Evolutionary conservation across 2,329 filamentous ascomycete species (phyloP), one percentile per base, ranked within the genome.

Genomic region (Sclerotinia trifoliorum): DNA sequence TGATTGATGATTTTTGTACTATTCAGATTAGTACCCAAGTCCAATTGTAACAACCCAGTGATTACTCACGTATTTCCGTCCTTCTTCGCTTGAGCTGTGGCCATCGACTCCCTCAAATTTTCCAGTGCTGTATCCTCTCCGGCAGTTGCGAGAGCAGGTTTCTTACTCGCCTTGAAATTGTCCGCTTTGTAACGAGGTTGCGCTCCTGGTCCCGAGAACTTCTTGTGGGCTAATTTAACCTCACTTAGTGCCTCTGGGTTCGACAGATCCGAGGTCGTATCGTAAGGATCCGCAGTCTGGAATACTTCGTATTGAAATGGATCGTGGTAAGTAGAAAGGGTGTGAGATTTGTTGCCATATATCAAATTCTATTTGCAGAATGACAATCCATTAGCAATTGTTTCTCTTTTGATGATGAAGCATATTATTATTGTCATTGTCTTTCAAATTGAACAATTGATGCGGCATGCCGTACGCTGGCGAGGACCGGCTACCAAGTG

Each of bases 231-330:
- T 7, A 67, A 21, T 32, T 63, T 67, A 21, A 60, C 7, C n/a
- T 64, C 66, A 29, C 11, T 42, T 17, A 63, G 26, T 8, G 51
- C 8, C 26, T 35, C 26, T 5, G 56, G 11, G 19, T 66, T 62
- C 15, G 44, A 49, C n/a, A n/a, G 17, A 11, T 66, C 67, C n/a
- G 65, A 67, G 54, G 54, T 70, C 29, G 66, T n/a, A 70, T 71
- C 72, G 15, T 69, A 35, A 48, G 65, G 54, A 79, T 74, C 85
- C 82, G 32, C 88, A 78, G 82, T 83, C 71, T 79, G 80, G 76
- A 84, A 89, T 35, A 89, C 78, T 67, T 89, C 86, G 78, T 84
- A 84, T 42, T 83, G 79, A 65, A 81, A 80, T 21, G 82, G 79
- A 65, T 84, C 81, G 63, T 80, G 71, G 21, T 80, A 80, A 65